A percentile compares a stretch with the other conserved stretches of the same genome.
Evolutionary conservation across 208 protist species (phyloP).

Genomic region (Novymonas esmeraldas): DNA sequence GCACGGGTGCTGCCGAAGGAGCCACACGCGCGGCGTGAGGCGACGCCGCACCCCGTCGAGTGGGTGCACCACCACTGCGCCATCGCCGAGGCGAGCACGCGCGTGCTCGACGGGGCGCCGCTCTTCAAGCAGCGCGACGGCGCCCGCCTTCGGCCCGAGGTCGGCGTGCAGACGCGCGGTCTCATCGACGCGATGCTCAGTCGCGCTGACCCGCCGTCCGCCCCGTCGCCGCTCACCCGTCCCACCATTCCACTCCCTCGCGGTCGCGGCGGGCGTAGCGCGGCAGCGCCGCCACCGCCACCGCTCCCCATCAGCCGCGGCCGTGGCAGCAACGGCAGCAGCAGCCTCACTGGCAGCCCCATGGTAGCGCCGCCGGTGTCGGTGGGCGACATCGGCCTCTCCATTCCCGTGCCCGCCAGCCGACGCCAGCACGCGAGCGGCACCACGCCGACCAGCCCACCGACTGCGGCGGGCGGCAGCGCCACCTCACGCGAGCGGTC

Average conservation of each 20-base stretch:
- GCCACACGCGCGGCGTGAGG: slow-evolving; percentile 1
- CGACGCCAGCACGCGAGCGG: slow-evolving; percentile 21
- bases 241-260: slow-evolving; percentile 27
- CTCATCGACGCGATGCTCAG: slow-evolving; percentile 34
- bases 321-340: slow-evolving; percentile 5
- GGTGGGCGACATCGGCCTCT: slow-evolving; percentile 14
- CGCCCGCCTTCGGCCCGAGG: slow-evolving; percentile 54
- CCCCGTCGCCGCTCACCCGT: slow-evolving; percentile 14
- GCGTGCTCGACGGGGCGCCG: slow-evolving; percentile 28
- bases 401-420: slow-evolving; percentile 48
- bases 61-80: slow-evolving; percentile 70
- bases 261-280: slow-evolving; percentile 22
- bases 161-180: slow-evolving; percentile 56
- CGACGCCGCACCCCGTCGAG: slow-evolving; percentile 44
- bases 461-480: slow-evolving; percentile 2
- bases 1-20: slow-evolving; percentile 40
- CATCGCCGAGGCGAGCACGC: slow-evolving; percentile 39
- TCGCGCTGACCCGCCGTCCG: slow-evolving; percentile 8
- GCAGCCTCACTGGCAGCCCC: neutral
- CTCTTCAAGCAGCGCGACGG: slow-evolving; percentile 64
- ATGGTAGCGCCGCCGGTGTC: neutral
- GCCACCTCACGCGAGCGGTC: slow-evolving; percentile 11
- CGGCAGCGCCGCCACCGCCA: slow-evolving; percentile 4
- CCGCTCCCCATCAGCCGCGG: slow-evolving; percentile 24
- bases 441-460: neutral